These are phyloP conservation scores for Turritis glabra DNA, from an alignment of 345 rosid species.

Conservation along the genomic window DNA sequence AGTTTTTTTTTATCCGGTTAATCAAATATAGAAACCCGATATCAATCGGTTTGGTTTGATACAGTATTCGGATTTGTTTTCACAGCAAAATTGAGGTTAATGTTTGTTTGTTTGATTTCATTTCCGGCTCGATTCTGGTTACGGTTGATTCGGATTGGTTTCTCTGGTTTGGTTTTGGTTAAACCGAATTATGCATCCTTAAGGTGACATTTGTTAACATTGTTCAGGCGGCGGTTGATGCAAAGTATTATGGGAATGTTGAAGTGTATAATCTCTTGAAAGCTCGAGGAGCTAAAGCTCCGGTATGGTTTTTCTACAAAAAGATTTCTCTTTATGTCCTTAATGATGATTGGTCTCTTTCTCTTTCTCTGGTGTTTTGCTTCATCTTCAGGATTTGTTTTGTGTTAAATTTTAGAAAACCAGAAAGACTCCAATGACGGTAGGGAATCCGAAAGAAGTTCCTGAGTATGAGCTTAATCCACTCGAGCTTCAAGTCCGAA, in stretches of 20 bases:
- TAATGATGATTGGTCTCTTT: neutral
- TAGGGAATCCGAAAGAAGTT: slow-evolving; percentile 82
- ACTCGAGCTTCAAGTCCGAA: slow-evolving; percentile 85
- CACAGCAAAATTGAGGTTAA: neutral
- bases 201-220: neutral
- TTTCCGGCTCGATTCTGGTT: no score
- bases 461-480: slow-evolving; percentile 98
- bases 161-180: neutral
- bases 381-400: slow-evolving; percentile 19
- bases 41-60: neutral
- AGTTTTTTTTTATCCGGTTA: no score
- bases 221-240: slow-evolving; percentile 88
- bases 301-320: slow-evolving; percentile 45
- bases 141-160: no score
- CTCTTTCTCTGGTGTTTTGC: neutral
- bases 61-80: no score
- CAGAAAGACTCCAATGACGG: slow-evolving; percentile 94
- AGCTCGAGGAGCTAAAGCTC: slow-evolving; percentile 88
- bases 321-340: neutral
- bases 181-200: slow-evolving; percentile 1
- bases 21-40: no score
- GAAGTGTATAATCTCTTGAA: slow-evolving; percentile 81
- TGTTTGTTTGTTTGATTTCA: no score
- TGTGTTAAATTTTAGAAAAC: slow-evolving; percentile 56
- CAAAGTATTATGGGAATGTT: slow-evolving; percentile 79